These are phyloP conservation scores for Phialemonium atrogriseum DNA, from an alignment of 2,329 filamentous ascomycete genomes.

Conservation along the genomic window DNA sequence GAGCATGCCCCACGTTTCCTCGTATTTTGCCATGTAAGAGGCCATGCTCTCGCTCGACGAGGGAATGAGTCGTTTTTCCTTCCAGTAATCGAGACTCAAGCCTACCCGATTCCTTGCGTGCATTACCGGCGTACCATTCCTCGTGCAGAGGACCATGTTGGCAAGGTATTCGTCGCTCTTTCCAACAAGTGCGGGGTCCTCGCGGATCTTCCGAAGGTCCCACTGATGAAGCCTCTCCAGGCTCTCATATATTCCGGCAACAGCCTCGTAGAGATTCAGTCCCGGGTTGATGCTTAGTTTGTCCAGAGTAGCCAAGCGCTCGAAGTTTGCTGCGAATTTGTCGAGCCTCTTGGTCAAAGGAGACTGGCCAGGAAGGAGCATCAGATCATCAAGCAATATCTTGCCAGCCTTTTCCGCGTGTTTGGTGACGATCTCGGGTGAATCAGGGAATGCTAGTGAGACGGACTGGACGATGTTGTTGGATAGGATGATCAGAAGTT, in stretches of 20 bases:
- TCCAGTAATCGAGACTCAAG: constrained; percentile 72
- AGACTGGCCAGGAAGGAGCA: constrained; percentile 48
- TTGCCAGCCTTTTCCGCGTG: constrained; percentile 54
- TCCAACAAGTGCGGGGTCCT: constrained; percentile 34
- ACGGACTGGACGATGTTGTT: constrained; percentile 56
- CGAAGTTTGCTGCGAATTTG: constrained; percentile 62
- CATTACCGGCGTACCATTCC: constrained; percentile 63
- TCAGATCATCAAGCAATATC: constrained; percentile 59
- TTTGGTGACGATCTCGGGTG: constrained; percentile 47
- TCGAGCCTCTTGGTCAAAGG: constrained; percentile 64
- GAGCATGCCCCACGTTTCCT: constrained; percentile 57
- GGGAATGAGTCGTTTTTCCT: constrained; percentile 44
- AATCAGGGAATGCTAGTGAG: constrained; percentile 54
- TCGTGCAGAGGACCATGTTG: constrained; percentile 57
- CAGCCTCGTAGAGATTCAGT: constrained; percentile 69
- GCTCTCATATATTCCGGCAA: constrained; percentile 65
- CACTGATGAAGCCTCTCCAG: constrained; percentile 62
- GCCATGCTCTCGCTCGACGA: constrained; percentile 26
- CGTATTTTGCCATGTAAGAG: constrained; percentile 27
- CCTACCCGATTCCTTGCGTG: constrained; percentile 61
- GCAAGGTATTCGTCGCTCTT: constrained; percentile 42
- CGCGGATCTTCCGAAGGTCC: constrained; percentile 53
- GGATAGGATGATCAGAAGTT: constrained; percentile 52
- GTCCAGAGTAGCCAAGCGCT: constrained; percentile 61
- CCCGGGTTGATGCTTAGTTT: constrained; percentile 60